These are phyloP conservation scores for Epichloe sylvatica DNA, from an alignment of 2,329 filamentous ascomycete genomes.

Conservation along the genomic window DNA sequence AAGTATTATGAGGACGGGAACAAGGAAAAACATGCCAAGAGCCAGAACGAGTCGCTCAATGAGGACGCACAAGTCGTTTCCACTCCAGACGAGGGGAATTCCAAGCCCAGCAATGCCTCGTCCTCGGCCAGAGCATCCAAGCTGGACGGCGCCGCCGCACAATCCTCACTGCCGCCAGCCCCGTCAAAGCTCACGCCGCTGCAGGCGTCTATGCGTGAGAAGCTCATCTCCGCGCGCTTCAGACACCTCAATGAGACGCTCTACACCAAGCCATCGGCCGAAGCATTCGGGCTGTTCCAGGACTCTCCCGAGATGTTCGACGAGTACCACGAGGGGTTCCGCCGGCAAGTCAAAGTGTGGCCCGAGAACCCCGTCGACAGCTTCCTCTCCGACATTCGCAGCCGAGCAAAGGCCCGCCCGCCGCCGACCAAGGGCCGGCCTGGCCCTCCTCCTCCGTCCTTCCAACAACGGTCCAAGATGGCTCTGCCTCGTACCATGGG, in stretches of 20 bases:
- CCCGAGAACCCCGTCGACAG: slow-evolving; percentile 89
- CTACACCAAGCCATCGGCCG: slow-evolving; percentile 76
- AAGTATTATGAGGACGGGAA: slow-evolving; percentile 25
- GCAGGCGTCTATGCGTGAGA: slow-evolving; percentile 86
- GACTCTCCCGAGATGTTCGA: slow-evolving; percentile 83
- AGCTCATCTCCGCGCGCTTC: slow-evolving; percentile 89
- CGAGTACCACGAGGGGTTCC: slow-evolving; percentile 94
- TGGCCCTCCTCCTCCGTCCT: slow-evolving; percentile 11
- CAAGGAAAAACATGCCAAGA: slow-evolving; percentile 14
- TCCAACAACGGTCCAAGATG: slow-evolving; percentile 14
- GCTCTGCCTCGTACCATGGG: slow-evolving; percentile 60
- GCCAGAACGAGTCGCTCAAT: slow-evolving; percentile 12
- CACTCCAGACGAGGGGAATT: slow-evolving; percentile 7
- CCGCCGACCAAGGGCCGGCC: slow-evolving; percentile 17
- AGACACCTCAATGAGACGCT: slow-evolving; percentile 93
- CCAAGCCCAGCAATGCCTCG: slow-evolving; percentile 5
- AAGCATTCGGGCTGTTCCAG: slow-evolving; percentile 72
- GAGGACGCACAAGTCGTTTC: slow-evolving; percentile 4
- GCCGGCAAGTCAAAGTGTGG: slow-evolving; percentile 89
- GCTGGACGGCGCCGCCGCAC: slow-evolving; percentile 10
- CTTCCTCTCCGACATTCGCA: slow-evolving; percentile 60
- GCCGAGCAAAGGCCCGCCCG: slow-evolving; percentile 44
- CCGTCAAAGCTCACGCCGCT: slow-evolving; percentile 68
- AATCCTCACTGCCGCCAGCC: slow-evolving; percentile 27
- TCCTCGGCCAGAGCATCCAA: slow-evolving; percentile 6